Conservation (phyloP, 1,284 basidiomycete genomes). For the Xerocomus nothofagi region DNA sequence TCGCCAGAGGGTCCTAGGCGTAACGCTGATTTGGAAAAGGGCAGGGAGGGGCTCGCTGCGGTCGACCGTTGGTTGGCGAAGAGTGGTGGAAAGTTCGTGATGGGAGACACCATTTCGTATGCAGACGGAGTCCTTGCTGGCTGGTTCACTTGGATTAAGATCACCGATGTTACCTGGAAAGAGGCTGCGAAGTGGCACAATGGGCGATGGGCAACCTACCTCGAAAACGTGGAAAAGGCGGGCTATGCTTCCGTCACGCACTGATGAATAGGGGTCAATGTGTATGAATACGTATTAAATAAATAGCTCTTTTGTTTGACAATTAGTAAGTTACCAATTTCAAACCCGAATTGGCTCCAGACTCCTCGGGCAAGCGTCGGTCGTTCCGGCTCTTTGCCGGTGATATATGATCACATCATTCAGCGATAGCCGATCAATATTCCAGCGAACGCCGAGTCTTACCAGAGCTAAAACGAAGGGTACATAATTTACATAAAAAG, state of each 20-base stretch:
- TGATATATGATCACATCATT: too few relatives aligned
- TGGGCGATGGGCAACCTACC: constrained; percentile 36
- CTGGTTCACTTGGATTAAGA: constrained; percentile 33
- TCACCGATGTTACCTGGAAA: constrained; percentile 28
- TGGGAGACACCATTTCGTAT: constrained; percentile 38
- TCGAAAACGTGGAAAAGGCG: constrained; percentile 27
- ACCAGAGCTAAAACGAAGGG: not conserved
- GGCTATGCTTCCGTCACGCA: constrained; percentile 27
- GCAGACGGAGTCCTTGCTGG: constrained; percentile 35
- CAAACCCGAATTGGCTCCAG: too few relatives aligned
- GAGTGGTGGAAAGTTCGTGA: constrained; percentile 32
- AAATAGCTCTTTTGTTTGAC: not conserved
- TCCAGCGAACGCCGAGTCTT: constrained; percentile 8
- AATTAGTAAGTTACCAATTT: not conserved
- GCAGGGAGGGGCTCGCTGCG: constrained; percentile 23
- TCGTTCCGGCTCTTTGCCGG: too few relatives aligned
- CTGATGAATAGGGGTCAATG: not conserved
- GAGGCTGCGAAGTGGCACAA: constrained; percentile 33
- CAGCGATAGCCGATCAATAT: not conserved
- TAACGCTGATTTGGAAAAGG: constrained; percentile 26
- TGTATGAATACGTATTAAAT: constrained; percentile 4
- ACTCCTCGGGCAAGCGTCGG: too few relatives aligned
- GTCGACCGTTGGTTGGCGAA: constrained; percentile 31
- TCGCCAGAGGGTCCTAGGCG: constrained; percentile 31
- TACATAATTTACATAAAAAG: not conserved